Conservation (phyloP, 176 grass and related monocot genomes). For the Miscanthus lutarioriparius region DNA sequence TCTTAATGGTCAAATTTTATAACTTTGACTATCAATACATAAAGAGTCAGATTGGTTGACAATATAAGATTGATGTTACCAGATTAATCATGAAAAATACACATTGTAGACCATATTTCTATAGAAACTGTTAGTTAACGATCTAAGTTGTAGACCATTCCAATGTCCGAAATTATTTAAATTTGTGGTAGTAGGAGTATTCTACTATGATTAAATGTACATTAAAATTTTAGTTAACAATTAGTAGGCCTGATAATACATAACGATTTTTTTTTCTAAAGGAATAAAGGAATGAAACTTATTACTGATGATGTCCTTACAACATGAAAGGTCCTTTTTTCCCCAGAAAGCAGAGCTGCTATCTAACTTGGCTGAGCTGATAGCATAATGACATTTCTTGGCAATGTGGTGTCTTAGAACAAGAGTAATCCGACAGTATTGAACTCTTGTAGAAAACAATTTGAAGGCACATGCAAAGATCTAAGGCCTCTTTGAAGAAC, state of each 20-base stretch:
- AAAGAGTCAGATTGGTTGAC: neutral
- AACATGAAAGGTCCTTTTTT: neutral
- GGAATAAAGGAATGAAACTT: neutral
- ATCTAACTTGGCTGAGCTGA: neutral
- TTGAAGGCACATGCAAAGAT: neutral
- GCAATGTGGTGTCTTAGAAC: neutral
- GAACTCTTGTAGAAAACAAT: neutral
- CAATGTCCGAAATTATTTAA: neutral
- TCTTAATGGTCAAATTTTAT: neutral
- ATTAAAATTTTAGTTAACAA: neutral
- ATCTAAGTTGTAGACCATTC: neutral
- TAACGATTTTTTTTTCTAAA: neutral
- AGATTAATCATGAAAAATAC: neutral
- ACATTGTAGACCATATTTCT: neutral
- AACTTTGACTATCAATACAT: neutral
- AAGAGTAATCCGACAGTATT: neutral
- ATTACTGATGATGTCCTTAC: neutral
- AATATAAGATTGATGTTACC: neutral
- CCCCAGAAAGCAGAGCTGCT: neutral
- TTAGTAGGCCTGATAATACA: neutral
- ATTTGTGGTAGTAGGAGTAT: neutral
- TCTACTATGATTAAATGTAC: neutral
- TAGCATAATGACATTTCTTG: neutral
- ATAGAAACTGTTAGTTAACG: neutral
- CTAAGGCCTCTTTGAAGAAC: neutral